phyloP scores from a whole-genome alignment of 257 asterid species.

The Sherardia arvensis region DNA sequence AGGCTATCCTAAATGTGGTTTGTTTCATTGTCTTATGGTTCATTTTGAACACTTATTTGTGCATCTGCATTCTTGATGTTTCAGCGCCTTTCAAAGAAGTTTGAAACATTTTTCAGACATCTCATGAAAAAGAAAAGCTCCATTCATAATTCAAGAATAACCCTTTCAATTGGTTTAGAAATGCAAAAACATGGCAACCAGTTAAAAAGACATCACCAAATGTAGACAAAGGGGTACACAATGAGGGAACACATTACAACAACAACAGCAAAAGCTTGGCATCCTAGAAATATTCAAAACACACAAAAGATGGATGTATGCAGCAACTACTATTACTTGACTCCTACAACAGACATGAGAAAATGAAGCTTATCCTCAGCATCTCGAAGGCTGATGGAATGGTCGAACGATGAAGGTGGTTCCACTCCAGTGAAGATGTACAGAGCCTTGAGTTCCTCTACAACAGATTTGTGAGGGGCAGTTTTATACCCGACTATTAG shows the following conservation, averaged over 20 bases:
- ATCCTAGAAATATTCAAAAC: neutral
- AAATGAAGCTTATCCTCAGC: conserved; percentile 38
- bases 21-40: no score
- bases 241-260: neutral
- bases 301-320: neutral
- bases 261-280: neutral
- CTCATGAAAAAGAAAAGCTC: no score
- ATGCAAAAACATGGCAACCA: neutral
- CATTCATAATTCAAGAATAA: neutral
- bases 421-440: conserved; percentile 67
- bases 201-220: neutral
- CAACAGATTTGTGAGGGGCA: conserved; percentile 23
- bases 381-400: conserved; percentile 15
- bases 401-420: conserved; percentile 36
- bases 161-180: neutral
- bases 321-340: conserved; percentile 24
- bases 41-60: no score
- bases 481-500: conserved; percentile 53
- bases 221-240: neutral
- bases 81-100: no score
- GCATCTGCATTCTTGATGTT: no score
- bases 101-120: no score
- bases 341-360: conserved; percentile 74
- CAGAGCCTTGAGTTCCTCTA: conserved; percentile 54
- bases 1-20: no score